phyloP scores from a whole-genome alignment of 768 basidiomycete genomes.

The Daedaleopsis sinensis region DNA sequence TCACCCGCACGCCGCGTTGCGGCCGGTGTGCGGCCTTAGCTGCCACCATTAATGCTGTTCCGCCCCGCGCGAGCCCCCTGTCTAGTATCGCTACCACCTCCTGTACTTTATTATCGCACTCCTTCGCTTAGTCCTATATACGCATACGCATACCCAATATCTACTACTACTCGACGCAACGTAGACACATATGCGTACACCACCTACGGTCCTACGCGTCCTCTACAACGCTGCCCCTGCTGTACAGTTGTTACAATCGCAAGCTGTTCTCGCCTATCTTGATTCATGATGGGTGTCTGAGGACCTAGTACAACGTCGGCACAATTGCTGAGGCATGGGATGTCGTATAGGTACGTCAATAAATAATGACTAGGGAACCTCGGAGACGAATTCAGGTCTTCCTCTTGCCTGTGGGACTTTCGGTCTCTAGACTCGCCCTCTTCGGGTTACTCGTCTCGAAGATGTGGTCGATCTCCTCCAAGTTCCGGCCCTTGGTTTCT shows the following conservation, averaged over 20 bases:
- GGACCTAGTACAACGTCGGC: too few species aligned
- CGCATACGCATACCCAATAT: background rate
- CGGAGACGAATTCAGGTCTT: too few species aligned
- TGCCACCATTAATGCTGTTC: background rate
- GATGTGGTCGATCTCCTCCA: constrained; percentile 26
- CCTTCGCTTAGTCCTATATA: background rate
- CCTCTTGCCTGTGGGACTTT: background rate
- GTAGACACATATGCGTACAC: background rate
- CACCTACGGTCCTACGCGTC: background rate
- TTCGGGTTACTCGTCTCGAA: constrained; percentile 22
- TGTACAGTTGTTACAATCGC: background rate
- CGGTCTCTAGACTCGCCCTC: constrained; percentile 14
- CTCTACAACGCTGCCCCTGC: background rate
- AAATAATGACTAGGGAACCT: too few species aligned
- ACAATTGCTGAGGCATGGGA: too few species aligned
- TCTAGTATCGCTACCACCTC: background rate
- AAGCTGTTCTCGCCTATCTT: background rate
- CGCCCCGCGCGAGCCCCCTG: background rate
- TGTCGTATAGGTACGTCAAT: too few species aligned
- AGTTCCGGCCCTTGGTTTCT: constrained; percentile 59
- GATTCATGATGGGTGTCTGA: too few species aligned
- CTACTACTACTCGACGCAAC: background rate
- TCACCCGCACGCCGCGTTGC: background rate
- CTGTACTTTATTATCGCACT: background rate
- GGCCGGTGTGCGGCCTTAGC: too few species aligned